Conservation (phyloP, 208 protist genomes). For the Angomonas ambiguus region DNA sequence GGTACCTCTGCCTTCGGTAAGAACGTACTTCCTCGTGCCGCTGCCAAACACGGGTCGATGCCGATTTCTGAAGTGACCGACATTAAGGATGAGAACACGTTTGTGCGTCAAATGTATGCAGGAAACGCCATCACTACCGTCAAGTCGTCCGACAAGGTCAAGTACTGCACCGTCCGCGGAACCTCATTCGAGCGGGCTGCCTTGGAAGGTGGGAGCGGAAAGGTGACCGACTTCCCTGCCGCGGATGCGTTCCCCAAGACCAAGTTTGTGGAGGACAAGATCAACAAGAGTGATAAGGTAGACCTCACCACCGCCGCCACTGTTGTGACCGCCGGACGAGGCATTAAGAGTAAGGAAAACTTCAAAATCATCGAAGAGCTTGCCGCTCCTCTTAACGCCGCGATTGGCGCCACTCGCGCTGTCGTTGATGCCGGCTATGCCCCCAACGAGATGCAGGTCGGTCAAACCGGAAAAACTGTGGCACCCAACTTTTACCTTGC, state of each 20-base stretch:
- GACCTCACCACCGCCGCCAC: conserved; percentile 90
- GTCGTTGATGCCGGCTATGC: conserved; percentile 95
- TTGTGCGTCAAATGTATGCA: conserved; percentile 96
- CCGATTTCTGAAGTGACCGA: conserved; percentile 92
- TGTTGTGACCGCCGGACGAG: conserved; percentile 95
- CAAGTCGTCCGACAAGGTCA: conserved; percentile 85
- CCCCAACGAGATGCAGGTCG: conserved; percentile 95
- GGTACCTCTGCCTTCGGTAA: conserved; percentile 93
- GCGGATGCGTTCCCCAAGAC: conserved; percentile 25
- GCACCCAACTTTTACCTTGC: conserved; percentile 98
- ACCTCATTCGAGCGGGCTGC: conserved; percentile 83
- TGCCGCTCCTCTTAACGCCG: conserved; percentile 90
- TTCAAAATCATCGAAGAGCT: conserved; percentile 97
- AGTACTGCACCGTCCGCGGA: conserved; percentile 93
- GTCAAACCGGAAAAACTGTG: conserved; percentile 98
- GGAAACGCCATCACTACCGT: conserved; percentile 97
- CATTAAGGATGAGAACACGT: conserved; percentile 91
- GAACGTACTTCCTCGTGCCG: conserved; percentile 92
- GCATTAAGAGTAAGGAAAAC: conserved; percentile 96
- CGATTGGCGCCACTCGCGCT: conserved; percentile 96
- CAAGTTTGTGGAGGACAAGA: conserved; percentile 55
- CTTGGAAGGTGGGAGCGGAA: conserved; percentile 38
- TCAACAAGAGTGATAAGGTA: conserved; percentile 80
- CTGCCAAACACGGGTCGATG: conserved; percentile 84
- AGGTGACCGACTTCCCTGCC: conserved; percentile 30